Percentiles rank a stretch among this genome's conserved stretches.
Evolutionary conservation across 2,329 filamentous ascomycete genomes (phyloP).

Genomic region (Colletotrichum sojae): DNA sequence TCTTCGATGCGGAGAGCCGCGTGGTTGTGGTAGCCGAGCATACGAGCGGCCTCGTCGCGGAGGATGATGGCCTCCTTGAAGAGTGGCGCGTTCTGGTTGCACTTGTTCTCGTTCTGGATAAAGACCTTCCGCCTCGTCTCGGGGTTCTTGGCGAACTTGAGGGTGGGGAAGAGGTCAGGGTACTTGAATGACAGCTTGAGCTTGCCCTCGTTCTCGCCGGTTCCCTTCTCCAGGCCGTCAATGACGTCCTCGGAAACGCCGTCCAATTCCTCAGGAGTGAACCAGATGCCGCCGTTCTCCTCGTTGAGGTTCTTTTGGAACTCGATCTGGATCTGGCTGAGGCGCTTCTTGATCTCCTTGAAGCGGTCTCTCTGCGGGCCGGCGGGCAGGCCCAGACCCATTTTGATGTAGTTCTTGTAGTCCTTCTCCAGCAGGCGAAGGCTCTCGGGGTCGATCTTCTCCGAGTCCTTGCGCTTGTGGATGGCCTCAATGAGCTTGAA

Average conservation of each 20-base stretch:
- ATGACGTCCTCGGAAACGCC: slow-evolving; percentile 82
- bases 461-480: slow-evolving; percentile 65
- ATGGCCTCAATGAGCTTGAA: slow-evolving; percentile 76
- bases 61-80: slow-evolving; percentile 70
- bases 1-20: slow-evolving; percentile 69
- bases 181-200: slow-evolving; percentile 87
- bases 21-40: slow-evolving; percentile 70
- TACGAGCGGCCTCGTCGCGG: slow-evolving; percentile 68
- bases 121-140: slow-evolving; percentile 79
- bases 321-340: slow-evolving; percentile 80
- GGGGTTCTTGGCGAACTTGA: slow-evolving; percentile 82
- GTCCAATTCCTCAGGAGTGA: slow-evolving; percentile 79
- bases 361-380: slow-evolving; percentile 82
- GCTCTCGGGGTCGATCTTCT: slow-evolving; percentile 77
- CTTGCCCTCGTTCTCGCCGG: slow-evolving; percentile 79
- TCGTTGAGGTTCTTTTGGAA: slow-evolving; percentile 88
- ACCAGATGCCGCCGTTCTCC: slow-evolving; percentile 86
- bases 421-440: slow-evolving; percentile 83
- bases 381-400: slow-evolving; percentile 79
- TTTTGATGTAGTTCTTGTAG: slow-evolving; percentile 81
- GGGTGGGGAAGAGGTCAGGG: slow-evolving; percentile 82
- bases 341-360: slow-evolving; percentile 87
- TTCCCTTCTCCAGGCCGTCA: slow-evolving; percentile 78
- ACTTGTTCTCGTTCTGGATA: slow-evolving; percentile 86
- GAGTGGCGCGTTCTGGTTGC: slow-evolving; percentile 69